A percentile compares a stretch with the other conserved stretches of the same genome.
Conservation (phyloP, 2,329 filamentous ascomycete genomes). For the Neopestalotiopsis sp. region DNA sequence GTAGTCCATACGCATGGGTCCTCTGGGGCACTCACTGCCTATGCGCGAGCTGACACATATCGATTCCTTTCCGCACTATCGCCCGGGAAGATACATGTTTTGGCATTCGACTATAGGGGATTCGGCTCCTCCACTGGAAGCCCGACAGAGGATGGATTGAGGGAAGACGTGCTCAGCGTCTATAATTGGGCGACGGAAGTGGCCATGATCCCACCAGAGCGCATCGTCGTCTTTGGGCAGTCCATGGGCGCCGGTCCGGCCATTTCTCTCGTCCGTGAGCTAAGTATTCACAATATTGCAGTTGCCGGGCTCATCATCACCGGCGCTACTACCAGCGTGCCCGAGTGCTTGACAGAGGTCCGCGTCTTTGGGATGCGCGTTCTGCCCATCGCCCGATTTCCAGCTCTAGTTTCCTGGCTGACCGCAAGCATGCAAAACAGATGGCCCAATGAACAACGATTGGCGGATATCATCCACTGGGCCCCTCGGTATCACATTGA, state of each 20-base stretch:
- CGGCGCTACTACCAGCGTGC: background rate
- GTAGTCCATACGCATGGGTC: slow-evolving; percentile 7
- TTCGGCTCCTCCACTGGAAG: slow-evolving; percentile 1
- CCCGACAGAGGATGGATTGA: slow-evolving; percentile 3
- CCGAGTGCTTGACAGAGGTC: background rate
- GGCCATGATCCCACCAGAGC: background rate
- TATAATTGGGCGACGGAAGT: slow-evolving; percentile 7
- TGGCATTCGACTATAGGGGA: slow-evolving; percentile 11
- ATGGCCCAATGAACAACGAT: background rate
- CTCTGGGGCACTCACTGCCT: background rate
- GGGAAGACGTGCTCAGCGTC: background rate
- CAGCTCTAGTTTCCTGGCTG: background rate
- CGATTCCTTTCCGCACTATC: background rate
- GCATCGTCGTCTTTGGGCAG: slow-evolving; percentile 14
- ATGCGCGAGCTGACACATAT: background rate
- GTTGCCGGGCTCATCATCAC: slow-evolving; percentile 1
- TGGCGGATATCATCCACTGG: background rate
- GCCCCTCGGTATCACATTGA: background rate
- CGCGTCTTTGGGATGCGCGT: background rate
- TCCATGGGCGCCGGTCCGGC: slow-evolving; percentile 12
- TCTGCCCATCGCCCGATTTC: background rate
- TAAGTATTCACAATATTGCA: background rate
- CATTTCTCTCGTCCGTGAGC: background rate
- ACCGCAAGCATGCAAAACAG: background rate
- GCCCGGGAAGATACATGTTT: slow-evolving; percentile 5